phyloP scores from a whole-genome alignment of 78 protist species.

The Acrasis kona region DNA sequence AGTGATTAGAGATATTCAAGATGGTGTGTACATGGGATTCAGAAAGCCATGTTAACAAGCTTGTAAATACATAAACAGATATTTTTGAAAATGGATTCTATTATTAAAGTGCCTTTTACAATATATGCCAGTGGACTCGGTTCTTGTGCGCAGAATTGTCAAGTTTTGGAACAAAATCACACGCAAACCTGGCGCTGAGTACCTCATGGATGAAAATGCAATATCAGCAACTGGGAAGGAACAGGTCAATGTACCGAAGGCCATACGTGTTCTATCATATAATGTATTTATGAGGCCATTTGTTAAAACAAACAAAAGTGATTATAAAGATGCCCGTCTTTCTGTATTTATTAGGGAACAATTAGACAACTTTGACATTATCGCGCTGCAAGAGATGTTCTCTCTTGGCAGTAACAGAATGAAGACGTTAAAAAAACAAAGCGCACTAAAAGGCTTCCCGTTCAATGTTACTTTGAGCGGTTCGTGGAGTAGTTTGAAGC shows the following conservation, averaged over 20 bases:
- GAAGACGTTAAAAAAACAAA: too few relatives aligned
- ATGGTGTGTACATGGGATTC: background rate
- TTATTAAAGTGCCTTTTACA: too few relatives aligned
- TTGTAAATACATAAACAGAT: too few relatives aligned
- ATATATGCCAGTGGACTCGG: too few relatives aligned
- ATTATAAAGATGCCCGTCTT: background rate
- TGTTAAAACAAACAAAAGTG: background rate
- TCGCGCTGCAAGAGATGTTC: background rate
- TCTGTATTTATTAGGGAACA: background rate
- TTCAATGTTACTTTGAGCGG: background rate
- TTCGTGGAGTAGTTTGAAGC: background rate
- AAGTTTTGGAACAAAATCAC: too few relatives aligned
- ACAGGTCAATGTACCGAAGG: background rate
- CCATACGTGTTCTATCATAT: background rate
- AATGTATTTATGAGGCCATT: background rate
- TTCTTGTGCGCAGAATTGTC: too few relatives aligned
- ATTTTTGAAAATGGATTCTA: background rate
- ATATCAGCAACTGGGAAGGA: too few relatives aligned
- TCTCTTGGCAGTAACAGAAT: background rate
- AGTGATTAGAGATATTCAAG: background rate
- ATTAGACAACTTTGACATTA: background rate
- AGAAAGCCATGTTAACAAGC: background rate
- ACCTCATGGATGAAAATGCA: too few relatives aligned
- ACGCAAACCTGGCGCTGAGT: too few relatives aligned
- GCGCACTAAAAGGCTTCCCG: too few relatives aligned